Evolutionary conservation across 2,329 filamentous ascomycete species (phyloP).

Genomic region (Penicillium nordicum): DNA sequence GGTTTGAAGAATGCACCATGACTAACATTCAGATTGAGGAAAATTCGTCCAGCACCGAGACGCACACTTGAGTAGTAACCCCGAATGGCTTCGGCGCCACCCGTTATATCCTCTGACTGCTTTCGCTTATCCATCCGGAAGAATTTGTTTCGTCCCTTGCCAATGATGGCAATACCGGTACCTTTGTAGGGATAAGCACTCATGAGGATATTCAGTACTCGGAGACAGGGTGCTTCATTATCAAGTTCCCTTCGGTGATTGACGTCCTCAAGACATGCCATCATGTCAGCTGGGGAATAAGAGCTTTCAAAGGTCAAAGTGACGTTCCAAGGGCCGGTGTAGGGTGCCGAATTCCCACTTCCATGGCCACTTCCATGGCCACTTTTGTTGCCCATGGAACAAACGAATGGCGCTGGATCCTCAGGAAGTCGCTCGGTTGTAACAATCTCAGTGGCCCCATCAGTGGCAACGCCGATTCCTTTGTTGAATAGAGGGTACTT

Average conservation of each 20-base stretch:
- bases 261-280: neutral
- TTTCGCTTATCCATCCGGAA: slow-evolving; percentile 15
- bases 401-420: neutral
- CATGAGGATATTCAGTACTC: slow-evolving; percentile 21
- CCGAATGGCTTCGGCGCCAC: slow-evolving; percentile 16
- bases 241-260: neutral
- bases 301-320: neutral
- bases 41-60: slow-evolving; percentile 7
- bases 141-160: slow-evolving; percentile 18
- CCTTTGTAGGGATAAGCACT: slow-evolving; percentile 7
- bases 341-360: neutral
- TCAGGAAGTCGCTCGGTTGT: neutral
- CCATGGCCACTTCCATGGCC: neutral
- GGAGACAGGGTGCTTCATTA: slow-evolving; percentile 4
- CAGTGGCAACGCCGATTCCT: slow-evolving; percentile 6
- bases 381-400: neutral
- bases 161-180: slow-evolving; percentile 5
- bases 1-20: slow-evolving; percentile 17
- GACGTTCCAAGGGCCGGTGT: neutral
- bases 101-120: slow-evolving; percentile 3
- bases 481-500: neutral
- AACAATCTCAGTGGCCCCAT: slow-evolving; percentile 14
- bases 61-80: slow-evolving; percentile 22
- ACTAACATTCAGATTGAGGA: slow-evolving; percentile 22
- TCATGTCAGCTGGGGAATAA: neutral